Percentiles rank a stretch among this genome's conserved stretches.
phyloP scores from a whole-genome alignment of 192 early-diverging fungal genomes.

The Coemansia sp. region DNA sequence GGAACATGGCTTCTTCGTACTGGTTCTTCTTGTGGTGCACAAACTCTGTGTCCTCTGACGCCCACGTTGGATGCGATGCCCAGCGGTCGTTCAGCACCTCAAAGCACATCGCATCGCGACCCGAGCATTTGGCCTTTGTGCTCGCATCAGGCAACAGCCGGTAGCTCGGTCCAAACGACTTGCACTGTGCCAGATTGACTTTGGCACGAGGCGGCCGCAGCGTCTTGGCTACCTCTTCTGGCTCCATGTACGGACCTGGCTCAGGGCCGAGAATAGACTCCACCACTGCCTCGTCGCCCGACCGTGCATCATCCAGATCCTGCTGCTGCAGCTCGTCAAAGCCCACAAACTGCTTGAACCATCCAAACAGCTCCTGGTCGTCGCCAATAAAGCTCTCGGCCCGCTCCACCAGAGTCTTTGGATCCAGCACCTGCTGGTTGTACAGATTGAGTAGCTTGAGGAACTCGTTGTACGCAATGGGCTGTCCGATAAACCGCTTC shows the following conservation, averaged over 20 bases:
- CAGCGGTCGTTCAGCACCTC: slow-evolving; percentile 98
- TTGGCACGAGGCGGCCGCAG: slow-evolving; percentile 42
- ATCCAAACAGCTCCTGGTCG: slow-evolving; percentile 84
- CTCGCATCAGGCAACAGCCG: slow-evolving; percentile 51
- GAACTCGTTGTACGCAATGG: slow-evolving; percentile 91
- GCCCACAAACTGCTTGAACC: slow-evolving; percentile 81
- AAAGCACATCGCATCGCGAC: slow-evolving; percentile 85
- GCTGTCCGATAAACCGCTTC: slow-evolving; percentile 83
- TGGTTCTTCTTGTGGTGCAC: slow-evolving; percentile 86
- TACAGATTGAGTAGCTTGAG: slow-evolving; percentile 93
- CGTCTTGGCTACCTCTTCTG: slow-evolving; percentile 49
- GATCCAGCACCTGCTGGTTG: slow-evolving; percentile 89
- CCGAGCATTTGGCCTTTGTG: slow-evolving; percentile 69
- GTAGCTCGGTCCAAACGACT: slow-evolving; percentile 54
- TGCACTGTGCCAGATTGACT: slow-evolving; percentile 30
- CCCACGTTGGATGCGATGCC: slow-evolving; percentile 90
- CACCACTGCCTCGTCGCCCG: slow-evolving; percentile 42
- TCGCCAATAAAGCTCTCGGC: slow-evolving; percentile 82
- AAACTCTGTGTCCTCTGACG: slow-evolving; percentile 89
- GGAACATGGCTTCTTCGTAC: slow-evolving; percentile 92
- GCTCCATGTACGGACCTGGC: slow-evolving; percentile 33
- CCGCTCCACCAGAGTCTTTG: slow-evolving; percentile 78
- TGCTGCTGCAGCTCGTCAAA: slow-evolving; percentile 50
- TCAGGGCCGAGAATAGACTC: slow-evolving; percentile 46
- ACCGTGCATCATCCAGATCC: slow-evolving; percentile 40